phyloP scores from a whole-genome alignment of 2,329 filamentous ascomycete genomes.

The Penicillium sp. region DNA sequence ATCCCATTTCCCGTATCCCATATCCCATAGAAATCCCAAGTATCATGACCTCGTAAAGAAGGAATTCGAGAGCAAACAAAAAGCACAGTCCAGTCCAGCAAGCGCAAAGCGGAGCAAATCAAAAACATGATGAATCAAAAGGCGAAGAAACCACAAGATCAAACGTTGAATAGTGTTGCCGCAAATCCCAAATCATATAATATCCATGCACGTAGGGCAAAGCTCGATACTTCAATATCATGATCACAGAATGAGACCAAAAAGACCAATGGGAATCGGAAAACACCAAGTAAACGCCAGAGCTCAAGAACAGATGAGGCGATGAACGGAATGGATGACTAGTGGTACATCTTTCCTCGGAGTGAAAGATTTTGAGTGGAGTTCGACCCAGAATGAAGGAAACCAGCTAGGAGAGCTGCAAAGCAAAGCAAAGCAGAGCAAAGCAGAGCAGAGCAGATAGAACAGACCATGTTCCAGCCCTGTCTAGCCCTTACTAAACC shows the following conservation, averaged over 20 bases:
- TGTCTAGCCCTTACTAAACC: slow-evolving; percentile 65
- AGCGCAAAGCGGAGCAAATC: slow-evolving; percentile 6
- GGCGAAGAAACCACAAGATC: background rate
- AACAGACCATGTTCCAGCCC: background rate
- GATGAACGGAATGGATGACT: slow-evolving; percentile 9
- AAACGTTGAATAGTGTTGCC: background rate
- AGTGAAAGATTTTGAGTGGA: background rate
- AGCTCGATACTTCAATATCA: background rate
- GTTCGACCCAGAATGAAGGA: background rate
- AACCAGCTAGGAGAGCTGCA: background rate
- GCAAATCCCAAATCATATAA: slow-evolving; percentile 4
- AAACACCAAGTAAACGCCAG: background rate
- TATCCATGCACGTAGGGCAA: background rate
- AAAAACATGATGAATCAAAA: slow-evolving; percentile 9
- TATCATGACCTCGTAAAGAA: slow-evolving; percentile 33
- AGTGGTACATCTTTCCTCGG: slow-evolving; percentile 17
- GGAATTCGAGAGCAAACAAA: slow-evolving; percentile 9
- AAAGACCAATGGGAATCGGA: background rate
- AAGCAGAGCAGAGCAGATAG: background rate
- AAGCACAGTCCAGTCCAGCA: background rate
- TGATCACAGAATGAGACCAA: slow-evolving; percentile 1
- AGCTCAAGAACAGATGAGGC: slow-evolving; percentile 1
- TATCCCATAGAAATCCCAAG: slow-evolving; percentile 15
- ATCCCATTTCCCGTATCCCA: slow-evolving; percentile 10
- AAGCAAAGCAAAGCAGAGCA: background rate